A percentile compares a stretch with the other conserved stretches of the same genome.
Evolutionary conservation across 495 filamentous ascomycete species (phyloP).

Genomic region (Aspergillus haitiensis): DNA sequence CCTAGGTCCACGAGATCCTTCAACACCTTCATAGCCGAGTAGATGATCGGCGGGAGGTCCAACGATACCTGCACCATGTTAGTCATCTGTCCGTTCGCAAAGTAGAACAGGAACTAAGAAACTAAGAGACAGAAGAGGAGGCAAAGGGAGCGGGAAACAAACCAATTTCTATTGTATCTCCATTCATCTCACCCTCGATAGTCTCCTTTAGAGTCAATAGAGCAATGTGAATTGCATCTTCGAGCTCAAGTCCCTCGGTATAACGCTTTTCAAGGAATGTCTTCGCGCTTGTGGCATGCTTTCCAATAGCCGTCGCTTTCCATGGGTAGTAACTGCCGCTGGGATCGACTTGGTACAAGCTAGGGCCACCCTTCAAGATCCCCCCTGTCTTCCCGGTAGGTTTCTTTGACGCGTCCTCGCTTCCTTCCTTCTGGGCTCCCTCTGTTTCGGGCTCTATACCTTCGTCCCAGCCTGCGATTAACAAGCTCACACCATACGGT

Average conservation of each 20-base stretch:
- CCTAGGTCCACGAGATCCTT: constrained; percentile 83
- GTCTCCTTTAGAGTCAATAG: constrained; percentile 97
- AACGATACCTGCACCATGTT: constrained; percentile 69
- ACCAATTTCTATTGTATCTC: constrained; percentile 99
- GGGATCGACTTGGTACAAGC: constrained; percentile 97
- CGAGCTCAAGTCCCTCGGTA: constrained; percentile 92
- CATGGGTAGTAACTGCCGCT: constrained; percentile 97
- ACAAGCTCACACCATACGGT: constrained; percentile 93
- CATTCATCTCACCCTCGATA: constrained; percentile 98
- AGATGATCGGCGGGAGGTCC: constrained; percentile 91
- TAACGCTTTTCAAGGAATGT: constrained; percentile 99
- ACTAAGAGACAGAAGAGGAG: not conserved
- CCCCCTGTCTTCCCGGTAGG: constrained; percentile 82
- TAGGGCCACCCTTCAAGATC: constrained; percentile 91
- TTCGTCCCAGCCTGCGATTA: constrained; percentile 98
- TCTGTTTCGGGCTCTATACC: constrained; percentile 79
- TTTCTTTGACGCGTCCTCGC: constrained; percentile 66
- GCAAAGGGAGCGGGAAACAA: constrained; percentile 29
- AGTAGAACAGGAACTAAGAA: not conserved
- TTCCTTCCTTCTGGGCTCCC: constrained; percentile 42
- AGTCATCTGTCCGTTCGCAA: constrained; percentile 35
- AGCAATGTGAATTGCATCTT: constrained; percentile 98
- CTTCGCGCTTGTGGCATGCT: constrained; percentile 96
- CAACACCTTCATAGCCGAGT: constrained; percentile 89
- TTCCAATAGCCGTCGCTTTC: constrained; percentile 99